Evolutionary conservation across 208 protist genomes (phyloP), one percentile per base, ranked within the genome.

Genomic region (Trypanosoma scelopori): DNA sequence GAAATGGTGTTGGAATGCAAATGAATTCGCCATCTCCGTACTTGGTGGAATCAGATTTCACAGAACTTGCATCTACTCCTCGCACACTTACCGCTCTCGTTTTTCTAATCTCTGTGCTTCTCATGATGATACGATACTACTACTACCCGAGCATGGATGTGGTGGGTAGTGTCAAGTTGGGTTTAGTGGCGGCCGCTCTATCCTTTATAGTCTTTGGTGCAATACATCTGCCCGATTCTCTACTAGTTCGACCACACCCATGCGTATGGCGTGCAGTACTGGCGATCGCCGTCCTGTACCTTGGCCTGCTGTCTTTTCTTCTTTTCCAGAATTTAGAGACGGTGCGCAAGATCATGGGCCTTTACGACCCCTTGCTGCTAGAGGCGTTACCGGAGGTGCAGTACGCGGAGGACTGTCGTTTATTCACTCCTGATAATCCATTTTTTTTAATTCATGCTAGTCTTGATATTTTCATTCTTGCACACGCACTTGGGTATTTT

Each of bases 221-320:
- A n/a, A 67, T 97, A 60, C 84, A 98, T 59, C 80, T 98, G 39
- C 85, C 87, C 16, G 92, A 98, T 79, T 92, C 90, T 23, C 69
- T 95, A 15, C 84, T 99, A 58, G 78, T 95, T 39, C 84, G 97
- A n/a, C 98, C 98, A 23, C 98, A 99, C 78, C 98, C 98, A 27
- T 82, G 79, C 42, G 67, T 99, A 30, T 99, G 98, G 97, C 84
- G 97, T 16, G 53, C 84, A 0, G 87, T 98, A 7, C 84, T 98
- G n/a, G 91, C 95, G 37, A 30, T 87, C 27, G 87, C 82, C 30
- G 71, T 99, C 18, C 32, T 98, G 2, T 99, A 99, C 75, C n/a
- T 92, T 13, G 69, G 92, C 3, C 58, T 90, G 32, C 69, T 99
- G 3, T 87, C 93, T 41, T 98, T 97, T 63, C 62, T 98, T 22